Evolutionary conservation across 106 monocot genomes (phyloP), one percentile per base, ranked within the genome.

Genomic region (Apostasia shenzhenica): DNA sequence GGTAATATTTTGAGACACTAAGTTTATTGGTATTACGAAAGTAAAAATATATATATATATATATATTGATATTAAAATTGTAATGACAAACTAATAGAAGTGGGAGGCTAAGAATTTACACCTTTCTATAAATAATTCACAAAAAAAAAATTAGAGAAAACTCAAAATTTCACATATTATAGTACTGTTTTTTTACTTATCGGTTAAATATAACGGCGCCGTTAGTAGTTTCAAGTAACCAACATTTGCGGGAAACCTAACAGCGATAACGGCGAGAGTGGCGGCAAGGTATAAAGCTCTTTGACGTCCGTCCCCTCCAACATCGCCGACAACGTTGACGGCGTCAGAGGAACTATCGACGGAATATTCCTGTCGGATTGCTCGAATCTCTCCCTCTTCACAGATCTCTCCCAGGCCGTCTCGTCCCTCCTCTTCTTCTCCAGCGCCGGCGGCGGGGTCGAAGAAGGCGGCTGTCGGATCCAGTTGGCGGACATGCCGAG

Each of bases 181-280:
- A 51, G 8, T 6, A 51, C 10, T 51, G 6, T 51, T 10, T 51
- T 10, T 0, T 51, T 10, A 51, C 51, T 4, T 1, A 51, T 8
- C 51, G 4, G 10, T 8, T 10, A 51, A 51, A 51, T 8, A 51
- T 10, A 51, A 10, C 51, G 26, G 26, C 26, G 26, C 26, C 26
- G 26, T 54, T 13, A 57, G n/a, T 57, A 57, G 5, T 1, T 61
- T 69, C 66, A 74, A 49, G 43, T 82, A 1, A 82, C 79, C 43
- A 44, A 71, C 45, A 86, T 51, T 73, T 74, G 79, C 9, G 70
- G 61, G 46, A 82, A 82, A 13, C 82, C 82, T 1, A 82, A 14
- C 70, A 79, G 11, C 45, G 76, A 80, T 56, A 83, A 69, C 56
- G 85, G 84, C 70, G 84, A 84, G 4, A 84, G 53, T 14, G 70